Evolutionary conservation across 2,329 filamentous ascomycete species (phyloP), one percentile per base, ranked within the genome.

Genomic region (Gyromitra esculenta): DNA sequence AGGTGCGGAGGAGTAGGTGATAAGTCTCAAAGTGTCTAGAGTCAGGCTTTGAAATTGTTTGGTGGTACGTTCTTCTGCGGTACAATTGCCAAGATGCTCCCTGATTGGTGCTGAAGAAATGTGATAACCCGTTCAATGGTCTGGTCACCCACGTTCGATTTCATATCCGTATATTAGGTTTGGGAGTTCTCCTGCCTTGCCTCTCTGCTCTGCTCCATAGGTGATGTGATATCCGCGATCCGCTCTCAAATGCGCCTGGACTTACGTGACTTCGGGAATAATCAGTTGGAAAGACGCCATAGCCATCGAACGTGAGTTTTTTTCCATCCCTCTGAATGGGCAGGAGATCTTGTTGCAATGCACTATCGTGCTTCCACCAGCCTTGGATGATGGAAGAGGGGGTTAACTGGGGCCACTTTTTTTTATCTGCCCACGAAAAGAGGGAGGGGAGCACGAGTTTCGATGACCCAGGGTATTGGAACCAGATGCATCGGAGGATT

Each of bases 401-500:
- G 15, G 25, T 71, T 71, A 64, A 35, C 31, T 70, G 66, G 72
- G 45, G 48, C 65, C 66, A 70, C 31, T 65, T 71, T 63, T 74
- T 70, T 45, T 62, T 31, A 31, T 31, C 66, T 70, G 35, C 57
- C 60, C 52, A 43, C 35, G 43, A 64, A 71, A 71, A 71, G 65
- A 71, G 59, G 65, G 65, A 71, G 59, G 65, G 72, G 66, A 48
- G 52, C 66, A 75, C 65, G 66, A 70, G 66, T 59, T 64, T 63
- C 65, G 41, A 71, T 41, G 72, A 75, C 65, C 72, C 72, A 75
- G 59, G 72, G 72, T 71, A 75, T 75, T 71, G 72, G 72, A 71
- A 75, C 72, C 72, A 75, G 72, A 75, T 75, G 72, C 72, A 71
- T 71, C 72, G 72, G 72, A 59, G 59, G 50, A 64, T 75, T 65